Conservation (phyloP, 176 grass and related monocot species). For the Zoysia pacifica region DNA sequence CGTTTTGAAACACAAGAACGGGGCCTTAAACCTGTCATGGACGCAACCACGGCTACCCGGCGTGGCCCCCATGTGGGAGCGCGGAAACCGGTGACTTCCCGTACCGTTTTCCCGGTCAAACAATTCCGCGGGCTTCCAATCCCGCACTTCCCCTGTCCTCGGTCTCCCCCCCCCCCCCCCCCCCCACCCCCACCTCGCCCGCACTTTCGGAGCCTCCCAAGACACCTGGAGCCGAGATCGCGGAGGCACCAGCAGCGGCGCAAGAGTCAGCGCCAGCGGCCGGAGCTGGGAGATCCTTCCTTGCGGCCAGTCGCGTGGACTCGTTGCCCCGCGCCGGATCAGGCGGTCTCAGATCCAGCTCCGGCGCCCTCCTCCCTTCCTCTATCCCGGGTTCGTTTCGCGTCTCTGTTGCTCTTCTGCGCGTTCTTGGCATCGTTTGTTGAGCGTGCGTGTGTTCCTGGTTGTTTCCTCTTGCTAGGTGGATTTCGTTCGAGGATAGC, state of each 20-base stretch:
- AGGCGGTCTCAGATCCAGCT: slow-evolving; percentile 25
- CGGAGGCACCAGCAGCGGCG: neutral
- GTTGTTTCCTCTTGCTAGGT: neutral
- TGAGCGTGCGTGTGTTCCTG: neutral
- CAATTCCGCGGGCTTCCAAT: neutral
- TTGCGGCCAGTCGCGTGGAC: neutral
- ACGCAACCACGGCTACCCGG: neutral
- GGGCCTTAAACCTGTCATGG: neutral
- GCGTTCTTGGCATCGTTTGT: neutral
- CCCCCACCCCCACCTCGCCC: neutral
- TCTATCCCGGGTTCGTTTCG: neutral
- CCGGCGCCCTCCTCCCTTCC: neutral
- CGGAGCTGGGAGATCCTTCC: neutral
- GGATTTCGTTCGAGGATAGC: neutral
- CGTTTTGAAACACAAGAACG: no score
- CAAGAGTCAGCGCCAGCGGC: neutral
- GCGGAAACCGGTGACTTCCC: neutral
- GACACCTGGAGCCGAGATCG: slow-evolving; percentile 20
- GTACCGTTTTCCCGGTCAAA: neutral
- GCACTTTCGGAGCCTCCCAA: neutral
- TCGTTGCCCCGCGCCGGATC: no score
- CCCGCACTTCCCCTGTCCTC: neutral
- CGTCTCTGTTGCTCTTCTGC: neutral
- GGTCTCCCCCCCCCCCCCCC: no score
- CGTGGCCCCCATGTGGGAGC: neutral